Conservation (phyloP, 257 asterid species). For the Solanum sparsipilum region DNA sequence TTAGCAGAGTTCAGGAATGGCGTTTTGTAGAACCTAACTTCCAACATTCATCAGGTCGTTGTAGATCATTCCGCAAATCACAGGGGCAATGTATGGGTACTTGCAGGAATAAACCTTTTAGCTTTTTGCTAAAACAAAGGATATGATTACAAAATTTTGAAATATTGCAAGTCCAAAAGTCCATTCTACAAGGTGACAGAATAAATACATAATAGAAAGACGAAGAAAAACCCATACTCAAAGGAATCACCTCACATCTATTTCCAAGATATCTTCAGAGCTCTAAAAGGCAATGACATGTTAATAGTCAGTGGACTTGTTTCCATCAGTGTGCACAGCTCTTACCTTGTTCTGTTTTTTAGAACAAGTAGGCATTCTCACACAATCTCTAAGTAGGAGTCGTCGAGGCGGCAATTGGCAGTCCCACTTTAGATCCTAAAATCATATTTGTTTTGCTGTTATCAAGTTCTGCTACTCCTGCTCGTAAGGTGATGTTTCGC, state of each 20-base stretch:
- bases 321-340: neutral
- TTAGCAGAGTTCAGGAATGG: neutral
- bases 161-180: neutral
- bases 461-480: slow-evolving; percentile 13
- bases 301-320: neutral
- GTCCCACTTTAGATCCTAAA: neutral
- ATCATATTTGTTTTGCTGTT: neutral
- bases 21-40: neutral
- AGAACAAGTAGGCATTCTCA: neutral
- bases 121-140: neutral
- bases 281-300: neutral
- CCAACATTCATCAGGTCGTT: neutral
- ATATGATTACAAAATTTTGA: neutral
- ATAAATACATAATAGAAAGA: neutral
- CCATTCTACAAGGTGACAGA: neutral
- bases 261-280: neutral
- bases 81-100: neutral
- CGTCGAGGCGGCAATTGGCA: neutral
- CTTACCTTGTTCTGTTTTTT: neutral
- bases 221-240: neutral
- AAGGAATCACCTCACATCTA: neutral
- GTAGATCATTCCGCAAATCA: neutral
- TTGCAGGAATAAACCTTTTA: neutral
- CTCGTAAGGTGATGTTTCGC: slow-evolving; percentile 81
- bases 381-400: neutral